Evolutionary conservation across 1,284 basidiomycete species (phyloP), one percentile per base, ranked within the genome.

Genomic region (Puccinia horiana): DNA sequence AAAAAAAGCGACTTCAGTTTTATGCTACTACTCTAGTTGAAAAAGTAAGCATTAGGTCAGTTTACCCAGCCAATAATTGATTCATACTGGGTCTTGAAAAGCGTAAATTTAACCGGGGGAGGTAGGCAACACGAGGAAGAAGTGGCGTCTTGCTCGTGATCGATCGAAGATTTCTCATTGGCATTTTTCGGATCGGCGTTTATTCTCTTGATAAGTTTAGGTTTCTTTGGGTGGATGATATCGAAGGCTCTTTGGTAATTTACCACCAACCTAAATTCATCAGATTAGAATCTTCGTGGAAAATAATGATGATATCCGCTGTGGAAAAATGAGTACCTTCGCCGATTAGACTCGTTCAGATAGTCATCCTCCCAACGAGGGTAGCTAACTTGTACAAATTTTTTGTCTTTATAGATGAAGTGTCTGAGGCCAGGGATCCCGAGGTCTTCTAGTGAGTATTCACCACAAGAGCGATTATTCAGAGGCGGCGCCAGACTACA

Each of bases 331-430:
- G 84, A 76, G 2, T 83, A 92, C 92, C 92, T 90, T 84, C 91
- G 88, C 82, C 88, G 90, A 83, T 91, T 90, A 77, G 91, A 89
- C 0, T 88, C 83, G 56, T 88, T 88, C 67, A 91, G 90, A 86
- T 97, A 98, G 1, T 93, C 92, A 42, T 92, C 92, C 85, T 95
- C 94, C 87, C 92, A 95, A 23, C 88, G 87, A 0, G 96, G 94
- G 83, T 90, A 89, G 0, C 95, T 97, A 47, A 96, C 90, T 86
- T 98, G 96, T 26, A 98, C 94, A 84, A 94, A 91, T 23, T 91
- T 88, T 26, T 94, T 90, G 26, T 93, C 94, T 88, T 97, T 98
- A 89, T 97, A 98, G 76, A 97, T 88, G 86, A 98, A 99, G 87
- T 99, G 96, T 40, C 93, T 90, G 37, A 99, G 88, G 0, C 95